Conservation (phyloP, 805 yeast species). For the Starmerella khaoyaiensis region DNA sequence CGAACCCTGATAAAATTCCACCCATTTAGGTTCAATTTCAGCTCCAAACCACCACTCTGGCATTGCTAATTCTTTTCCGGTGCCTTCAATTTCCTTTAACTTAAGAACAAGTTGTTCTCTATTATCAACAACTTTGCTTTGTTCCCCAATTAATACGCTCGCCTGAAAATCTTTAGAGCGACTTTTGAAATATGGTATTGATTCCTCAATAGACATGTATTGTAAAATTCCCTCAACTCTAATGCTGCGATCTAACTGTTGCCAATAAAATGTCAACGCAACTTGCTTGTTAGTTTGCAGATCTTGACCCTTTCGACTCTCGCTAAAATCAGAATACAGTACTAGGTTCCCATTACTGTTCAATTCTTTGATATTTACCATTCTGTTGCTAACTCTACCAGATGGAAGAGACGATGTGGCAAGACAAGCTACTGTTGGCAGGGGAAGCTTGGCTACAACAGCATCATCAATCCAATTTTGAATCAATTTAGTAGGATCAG, state of each 20-base stretch:
- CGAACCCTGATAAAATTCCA: constrained; percentile 97
- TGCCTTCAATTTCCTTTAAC: constrained; percentile 39
- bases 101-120: constrained; percentile 51
- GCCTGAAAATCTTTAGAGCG: constrained; percentile 84
- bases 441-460: constrained; percentile 36
- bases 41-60: constrained; percentile 95
- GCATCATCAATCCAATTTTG: constrained; percentile 78
- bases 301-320: constrained; percentile 68
- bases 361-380: constrained; percentile 75
- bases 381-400: constrained; percentile 74
- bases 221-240: constrained; percentile 80
- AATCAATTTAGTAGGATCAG: constrained; percentile 48
- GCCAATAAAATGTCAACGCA: constrained; percentile 84
- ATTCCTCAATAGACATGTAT: constrained; percentile 53
- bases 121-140: constrained; percentile 43
- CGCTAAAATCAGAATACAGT: constrained; percentile 79
- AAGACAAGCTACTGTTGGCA: constrained; percentile 74
- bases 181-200: constrained; percentile 63
- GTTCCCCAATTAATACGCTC: constrained; percentile 95
- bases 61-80: constrained; percentile 56
- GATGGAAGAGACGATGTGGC: constrained; percentile 77
- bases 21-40: constrained; percentile 70
- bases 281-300: constrained; percentile 59
- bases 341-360: constrained; percentile 64
- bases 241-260: constrained; percentile 75